phyloP scores from a whole-genome alignment of 2,329 filamentous ascomycete species.

The Arthrobotrys pseudoclavata region DNA sequence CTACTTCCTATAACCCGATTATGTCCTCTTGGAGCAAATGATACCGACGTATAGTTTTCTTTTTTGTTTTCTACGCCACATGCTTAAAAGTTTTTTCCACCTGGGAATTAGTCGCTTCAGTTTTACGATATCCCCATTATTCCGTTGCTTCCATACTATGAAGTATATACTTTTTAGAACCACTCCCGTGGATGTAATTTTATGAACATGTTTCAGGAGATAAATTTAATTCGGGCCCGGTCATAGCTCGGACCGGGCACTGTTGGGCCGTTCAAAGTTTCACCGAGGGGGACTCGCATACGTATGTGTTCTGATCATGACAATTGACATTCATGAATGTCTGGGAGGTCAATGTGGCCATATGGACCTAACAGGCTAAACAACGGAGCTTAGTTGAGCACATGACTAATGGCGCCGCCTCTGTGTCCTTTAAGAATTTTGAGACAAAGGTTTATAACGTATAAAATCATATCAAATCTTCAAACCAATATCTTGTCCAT shows the following conservation, averaged over 20 bases:
- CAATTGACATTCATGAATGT: too few relatives aligned
- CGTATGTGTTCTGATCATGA: neutral
- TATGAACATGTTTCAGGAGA: neutral
- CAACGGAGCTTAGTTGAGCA: too few relatives aligned
- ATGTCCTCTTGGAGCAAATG: neutral
- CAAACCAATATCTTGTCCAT: too few relatives aligned
- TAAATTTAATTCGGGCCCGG: neutral
- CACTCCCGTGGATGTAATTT: neutral
- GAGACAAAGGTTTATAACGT: too few relatives aligned
- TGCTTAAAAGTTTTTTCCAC: neutral
- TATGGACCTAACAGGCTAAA: too few relatives aligned
- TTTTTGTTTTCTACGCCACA: neutral
- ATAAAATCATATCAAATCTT: too few relatives aligned
- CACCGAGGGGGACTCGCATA: neutral
- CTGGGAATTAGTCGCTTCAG: neutral
- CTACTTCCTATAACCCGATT: neutral
- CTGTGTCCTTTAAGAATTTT: too few relatives aligned
- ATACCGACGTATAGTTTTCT: neutral
- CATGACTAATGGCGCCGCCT: too few relatives aligned
- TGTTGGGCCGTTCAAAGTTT: neutral
- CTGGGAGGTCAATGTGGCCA: too few relatives aligned
- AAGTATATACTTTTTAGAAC: neutral
- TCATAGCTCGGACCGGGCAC: neutral
- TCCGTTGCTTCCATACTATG: neutral
- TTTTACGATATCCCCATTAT: neutral